Evolutionary conservation across 345 rosid genomes (phyloP), one percentile per base, ranked within the genome.

Genomic region (Salix suchowensis): DNA sequence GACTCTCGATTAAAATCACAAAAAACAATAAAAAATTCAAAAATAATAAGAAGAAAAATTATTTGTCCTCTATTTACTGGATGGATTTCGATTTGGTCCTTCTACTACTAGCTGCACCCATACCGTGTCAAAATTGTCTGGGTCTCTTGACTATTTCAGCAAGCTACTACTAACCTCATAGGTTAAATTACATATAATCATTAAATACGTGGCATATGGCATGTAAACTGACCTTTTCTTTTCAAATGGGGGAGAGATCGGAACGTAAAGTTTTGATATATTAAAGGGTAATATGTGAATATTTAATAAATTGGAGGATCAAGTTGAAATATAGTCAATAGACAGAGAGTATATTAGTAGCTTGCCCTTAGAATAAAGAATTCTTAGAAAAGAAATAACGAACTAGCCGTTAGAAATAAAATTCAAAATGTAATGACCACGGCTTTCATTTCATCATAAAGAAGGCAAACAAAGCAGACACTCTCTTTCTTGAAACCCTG

Each of bases 341-440:
- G 64, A 58, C 23, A 3, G 64, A 58, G 62, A 10, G 64, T 10
- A n/a, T 23, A 58, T 9, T 4, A n/a, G 64, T 9, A 23, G 64
- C 23, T 58, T 58, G 15, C 64, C 61, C 64, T n/a, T n/a, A 58
- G 30, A 52, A 36, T 30, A 7, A 11, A 7, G 21, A n/a, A 72
- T 28, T 24, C 46, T 19, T 18, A 67, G 14, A 42, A 55, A 40
- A 28, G 52, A n/a, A 68, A 15, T 30, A 60, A 32, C 66, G 70
- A 77, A 77, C 75, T 81, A 81, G 84, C 84, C 84, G 84, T 81
- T 81, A 28, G 39, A 58, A 18, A 72, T 34, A 19, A 24, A 73
- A 73, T 81, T 77, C 80, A 81, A 81, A 81, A 37, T 34, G 67
- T 39, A 61, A 69, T 54, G 83, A 76, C 48, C 72, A 26, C 65